These are phyloP conservation scores for Tolypocladium pustulatum DNA, from an alignment of 2,329 filamentous ascomycete genomes.

Conservation along the genomic window DNA sequence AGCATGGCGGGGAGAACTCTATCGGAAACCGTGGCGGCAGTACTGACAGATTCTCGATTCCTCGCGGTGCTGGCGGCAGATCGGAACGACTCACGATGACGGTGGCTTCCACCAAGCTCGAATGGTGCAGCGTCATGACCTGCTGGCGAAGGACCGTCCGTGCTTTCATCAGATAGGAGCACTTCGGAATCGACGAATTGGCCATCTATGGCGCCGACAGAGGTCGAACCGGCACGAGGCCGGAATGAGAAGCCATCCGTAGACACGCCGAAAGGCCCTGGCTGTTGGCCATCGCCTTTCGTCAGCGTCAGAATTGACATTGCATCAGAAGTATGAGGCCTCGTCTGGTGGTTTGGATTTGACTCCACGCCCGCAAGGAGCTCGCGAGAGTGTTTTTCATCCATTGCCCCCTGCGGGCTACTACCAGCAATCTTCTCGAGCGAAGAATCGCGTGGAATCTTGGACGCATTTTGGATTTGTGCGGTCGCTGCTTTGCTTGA, in stretches of 20 bases:
- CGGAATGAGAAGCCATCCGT: not conserved
- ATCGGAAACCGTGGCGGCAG: conserved; percentile 6
- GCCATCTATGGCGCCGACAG: conserved; percentile 1
- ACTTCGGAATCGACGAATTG: conserved; percentile 10
- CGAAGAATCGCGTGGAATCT: not conserved
- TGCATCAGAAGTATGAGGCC: conserved; percentile 5
- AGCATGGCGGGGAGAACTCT: conserved; percentile 11
- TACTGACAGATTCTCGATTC: conserved; percentile 9
- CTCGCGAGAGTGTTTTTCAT: not conserved
- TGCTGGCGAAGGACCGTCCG: conserved; percentile 16
- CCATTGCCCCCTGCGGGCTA: not conserved
- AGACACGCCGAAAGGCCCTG: not conserved
- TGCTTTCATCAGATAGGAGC: conserved; percentile 16
- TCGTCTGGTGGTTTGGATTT: not conserved
- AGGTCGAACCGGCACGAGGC: conserved; percentile 1
- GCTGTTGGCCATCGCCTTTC: conserved; percentile 7
- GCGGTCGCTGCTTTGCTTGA: not conserved
- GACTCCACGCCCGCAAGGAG: not conserved
- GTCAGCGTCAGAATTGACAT: conserved; percentile 12
- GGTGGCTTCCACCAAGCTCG: conserved; percentile 1
- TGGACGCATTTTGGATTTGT: not conserved
- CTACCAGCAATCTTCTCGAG: not conserved
- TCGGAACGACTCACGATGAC: conserved; percentile 9
- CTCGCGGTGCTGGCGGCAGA: conserved; percentile 8
- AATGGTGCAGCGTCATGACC: conserved; percentile 4